Evolutionary conservation across 352 stramenopile genomes (phyloP).

Genomic region (Phytophthora brassicae): DNA sequence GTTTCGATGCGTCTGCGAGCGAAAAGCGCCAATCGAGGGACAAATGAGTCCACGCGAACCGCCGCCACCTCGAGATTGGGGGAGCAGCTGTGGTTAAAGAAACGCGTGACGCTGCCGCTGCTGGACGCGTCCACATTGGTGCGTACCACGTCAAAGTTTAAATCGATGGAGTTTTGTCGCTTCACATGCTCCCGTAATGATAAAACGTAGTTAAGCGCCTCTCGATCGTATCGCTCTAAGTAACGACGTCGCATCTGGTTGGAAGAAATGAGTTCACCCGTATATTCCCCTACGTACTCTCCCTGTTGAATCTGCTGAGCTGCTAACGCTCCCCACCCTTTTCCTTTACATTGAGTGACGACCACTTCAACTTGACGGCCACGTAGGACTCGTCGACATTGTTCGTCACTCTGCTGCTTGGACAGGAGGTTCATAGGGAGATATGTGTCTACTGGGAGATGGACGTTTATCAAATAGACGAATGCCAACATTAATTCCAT

Average conservation of each 20-base stretch:
- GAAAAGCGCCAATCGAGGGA: slow-evolving; percentile 65
- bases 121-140: slow-evolving; percentile 64
- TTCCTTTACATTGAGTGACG: slow-evolving; percentile 25
- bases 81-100: slow-evolving; percentile 74
- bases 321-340: slow-evolving; percentile 53
- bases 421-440: slow-evolving; percentile 24
- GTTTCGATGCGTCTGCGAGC: slow-evolving; percentile 26
- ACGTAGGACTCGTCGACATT: slow-evolving; percentile 23
- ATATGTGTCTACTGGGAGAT: slow-evolving; percentile 20
- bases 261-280: slow-evolving; percentile 59
- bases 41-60: slow-evolving; percentile 57
- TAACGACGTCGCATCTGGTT: slow-evolving; percentile 43
- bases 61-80: slow-evolving; percentile 51
- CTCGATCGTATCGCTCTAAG: slow-evolving; percentile 24
- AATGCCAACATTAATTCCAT: slow-evolving; percentile 28
- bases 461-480: slow-evolving; percentile 32
- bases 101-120: slow-evolving; percentile 60
- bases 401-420: slow-evolving; percentile 24
- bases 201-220: slow-evolving; percentile 53
- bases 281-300: slow-evolving; percentile 65
- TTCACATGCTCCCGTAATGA: slow-evolving; percentile 49
- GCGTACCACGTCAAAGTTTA: slow-evolving; percentile 35
- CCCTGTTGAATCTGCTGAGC: slow-evolving; percentile 31
- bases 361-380: slow-evolving; percentile 38
- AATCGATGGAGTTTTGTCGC: neutral